Evolutionary conservation across 2,329 filamentous ascomycete species (phyloP).

Genomic region (Cadophora sp.): DNA sequence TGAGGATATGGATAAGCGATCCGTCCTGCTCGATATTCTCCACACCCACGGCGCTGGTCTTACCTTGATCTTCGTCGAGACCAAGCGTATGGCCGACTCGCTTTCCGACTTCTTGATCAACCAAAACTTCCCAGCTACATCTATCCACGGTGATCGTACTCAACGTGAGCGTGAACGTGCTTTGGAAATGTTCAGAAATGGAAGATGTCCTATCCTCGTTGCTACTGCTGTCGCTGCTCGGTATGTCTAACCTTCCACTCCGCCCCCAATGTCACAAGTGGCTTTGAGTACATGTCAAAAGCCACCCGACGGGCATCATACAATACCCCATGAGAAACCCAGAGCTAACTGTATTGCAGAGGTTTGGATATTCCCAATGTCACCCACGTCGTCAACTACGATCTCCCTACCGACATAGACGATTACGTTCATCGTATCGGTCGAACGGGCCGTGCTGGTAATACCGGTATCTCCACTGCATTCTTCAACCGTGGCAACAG

Average conservation of each 20-base stretch:
- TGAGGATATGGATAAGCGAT: slow-evolving; percentile 96
- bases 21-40: slow-evolving; percentile 94
- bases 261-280: not conserved
- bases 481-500: slow-evolving; percentile 99
- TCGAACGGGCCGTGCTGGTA: slow-evolving; percentile 99
- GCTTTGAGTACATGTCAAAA: slow-evolving; percentile 18
- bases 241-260: not conserved
- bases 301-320: not conserved
- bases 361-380: slow-evolving; percentile 80
- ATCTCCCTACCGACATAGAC: slow-evolving; percentile 97
- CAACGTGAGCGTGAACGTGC: slow-evolving; percentile 99
- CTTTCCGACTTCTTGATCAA: slow-evolving; percentile 98
- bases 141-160: slow-evolving; percentile 97
- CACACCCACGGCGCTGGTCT: slow-evolving; percentile 91
- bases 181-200: slow-evolving; percentile 96
- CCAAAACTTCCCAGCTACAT: slow-evolving; percentile 97
- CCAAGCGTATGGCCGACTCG: slow-evolving; percentile 98
- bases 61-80: slow-evolving; percentile 98
- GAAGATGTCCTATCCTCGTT: slow-evolving; percentile 93
- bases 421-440: slow-evolving; percentile 99
- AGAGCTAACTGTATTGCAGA: slow-evolving; percentile 2
- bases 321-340: too few relatives aligned
- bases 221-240: slow-evolving; percentile 93
- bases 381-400: slow-evolving; percentile 98
- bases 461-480: slow-evolving; percentile 96